Base-by-base conservation (phyloP, 2,329 filamentous ascomycete species). In the Raffaelea albimanens region DNA sequence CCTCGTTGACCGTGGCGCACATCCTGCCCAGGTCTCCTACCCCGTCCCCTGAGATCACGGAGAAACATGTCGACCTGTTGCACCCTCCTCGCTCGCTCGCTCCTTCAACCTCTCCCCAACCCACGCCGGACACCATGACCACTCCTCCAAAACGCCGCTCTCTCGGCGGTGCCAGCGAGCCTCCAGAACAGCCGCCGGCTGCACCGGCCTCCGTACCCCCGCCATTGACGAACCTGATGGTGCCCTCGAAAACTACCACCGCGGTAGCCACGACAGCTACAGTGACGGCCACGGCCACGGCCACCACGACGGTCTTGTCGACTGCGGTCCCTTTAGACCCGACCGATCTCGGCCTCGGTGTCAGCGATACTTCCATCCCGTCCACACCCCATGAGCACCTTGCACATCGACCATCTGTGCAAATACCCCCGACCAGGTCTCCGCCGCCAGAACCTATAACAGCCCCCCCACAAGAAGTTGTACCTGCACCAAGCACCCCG, bases 21-120 rank as follows among this genome's bases (percentile, higher is more conserved):
- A 61, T 67, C 50, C 76, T 68, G 49, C 76, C 79, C 51, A 68
- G 71, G 61, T 73, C 73, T 56, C 72, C 78, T 55, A 76, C 71
- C 50, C 75, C 77, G 4, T 31, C 48, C 21, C 21, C 31, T 8
- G 50, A 48, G 51, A 71, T 74, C 50, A 67, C 72, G 57, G 72
- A 75, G 52, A 67, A 68, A 56, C 67, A 75, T 67, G 66, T 61
- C 63, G 72, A 72, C 58, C 65, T 67, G 53, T 65, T 72, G 45
- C 67, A 68, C 58, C 64, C 72, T 50, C 70, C 71, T 59, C 70
- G 72, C 13, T 13, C 25, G 25, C 25, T 29, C 25, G 25, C 25
- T 29, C 25, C 25, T 13, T 29, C 25, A 7, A 29, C 7, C 13
- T 13, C 25, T 29, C 25, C 25, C 25, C 7, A 7, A 7, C 25